These are phyloP conservation scores for Corymbia calophylla DNA, from an alignment of 441 rosid genomes.

Conservation along the genomic window DNA sequence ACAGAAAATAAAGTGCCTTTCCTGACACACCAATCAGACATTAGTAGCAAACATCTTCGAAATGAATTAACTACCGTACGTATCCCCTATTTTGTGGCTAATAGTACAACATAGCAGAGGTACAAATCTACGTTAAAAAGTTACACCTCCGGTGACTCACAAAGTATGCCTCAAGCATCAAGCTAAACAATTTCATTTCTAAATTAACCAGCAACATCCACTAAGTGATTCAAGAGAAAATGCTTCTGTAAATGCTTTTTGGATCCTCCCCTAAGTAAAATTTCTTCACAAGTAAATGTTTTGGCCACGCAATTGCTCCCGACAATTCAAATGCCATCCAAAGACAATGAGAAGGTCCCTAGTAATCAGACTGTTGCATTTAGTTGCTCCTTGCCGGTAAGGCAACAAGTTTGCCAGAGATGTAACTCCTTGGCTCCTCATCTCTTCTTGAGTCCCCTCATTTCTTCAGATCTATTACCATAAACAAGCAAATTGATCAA, in stretches of 20 bases:
- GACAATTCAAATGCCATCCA: not conserved
- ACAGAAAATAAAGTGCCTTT: not conserved
- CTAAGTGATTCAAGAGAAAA: not conserved
- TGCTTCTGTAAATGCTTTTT: not conserved
- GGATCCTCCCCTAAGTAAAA: not conserved
- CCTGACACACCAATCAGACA: not conserved
- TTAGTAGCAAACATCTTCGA: not conserved
- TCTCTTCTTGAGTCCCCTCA: conserved; percentile 86
- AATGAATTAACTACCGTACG: not conserved
- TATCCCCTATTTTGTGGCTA: not conserved
- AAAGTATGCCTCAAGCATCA: not conserved
- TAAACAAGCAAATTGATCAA: not conserved
- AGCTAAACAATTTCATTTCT: not conserved
- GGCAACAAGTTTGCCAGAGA: conserved; percentile 82
- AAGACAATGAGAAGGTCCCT: not conserved
- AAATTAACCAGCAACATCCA: not conserved
- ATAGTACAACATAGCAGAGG: not conserved
- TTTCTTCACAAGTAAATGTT: not conserved
- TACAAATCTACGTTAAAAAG: not conserved
- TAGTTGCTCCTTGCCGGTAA: conserved; percentile 39
- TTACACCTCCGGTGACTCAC: not conserved
- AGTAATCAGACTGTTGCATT: not conserved
- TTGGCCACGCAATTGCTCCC: not conserved
- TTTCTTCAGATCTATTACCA: conserved; percentile 76
- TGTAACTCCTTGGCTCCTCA: conserved; percentile 96